Evolutionary conservation across 2,329 filamentous ascomycete genomes (phyloP).

Genomic region (Hysterium pulicare): DNA sequence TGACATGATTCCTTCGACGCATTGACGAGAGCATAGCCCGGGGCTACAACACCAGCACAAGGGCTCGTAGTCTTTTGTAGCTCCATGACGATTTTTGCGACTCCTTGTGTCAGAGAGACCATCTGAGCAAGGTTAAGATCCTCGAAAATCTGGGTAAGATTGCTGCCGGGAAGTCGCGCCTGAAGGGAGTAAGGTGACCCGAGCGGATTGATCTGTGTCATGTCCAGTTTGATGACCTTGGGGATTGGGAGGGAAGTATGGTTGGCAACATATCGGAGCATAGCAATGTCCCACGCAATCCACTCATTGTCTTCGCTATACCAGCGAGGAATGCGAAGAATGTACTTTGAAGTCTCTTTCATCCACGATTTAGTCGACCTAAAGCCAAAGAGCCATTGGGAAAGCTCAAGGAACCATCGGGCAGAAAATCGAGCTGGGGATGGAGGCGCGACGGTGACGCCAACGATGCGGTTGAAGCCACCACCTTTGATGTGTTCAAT

Average conservation of each 20-base stretch:
- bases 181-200: constrained; percentile 10
- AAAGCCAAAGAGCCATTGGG: not conserved
- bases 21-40: not conserved
- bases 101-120: constrained; percentile 2
- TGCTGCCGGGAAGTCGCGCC: constrained; percentile 10
- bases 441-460: constrained; percentile 8
- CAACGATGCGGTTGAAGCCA: constrained; percentile 19
- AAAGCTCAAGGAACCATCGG: not conserved
- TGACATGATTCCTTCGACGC: not conserved
- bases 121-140: constrained; percentile 9
- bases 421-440: constrained; percentile 2
- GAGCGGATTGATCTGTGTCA: constrained; percentile 1
- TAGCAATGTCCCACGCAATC: constrained; percentile 5
- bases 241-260: constrained; percentile 6
- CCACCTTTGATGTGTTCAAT: constrained; percentile 21
- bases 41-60: not conserved
- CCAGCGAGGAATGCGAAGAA: constrained; percentile 10
- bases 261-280: not conserved
- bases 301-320: not conserved
- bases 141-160: constrained; percentile 1
- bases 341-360: not conserved
- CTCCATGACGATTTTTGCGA: not conserved
- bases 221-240: constrained; percentile 1
- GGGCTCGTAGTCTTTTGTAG: not conserved
- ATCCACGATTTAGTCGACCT: not conserved